Base-by-base conservation (phyloP, 345 rosid species). In the Sapria himalayana region DNA sequence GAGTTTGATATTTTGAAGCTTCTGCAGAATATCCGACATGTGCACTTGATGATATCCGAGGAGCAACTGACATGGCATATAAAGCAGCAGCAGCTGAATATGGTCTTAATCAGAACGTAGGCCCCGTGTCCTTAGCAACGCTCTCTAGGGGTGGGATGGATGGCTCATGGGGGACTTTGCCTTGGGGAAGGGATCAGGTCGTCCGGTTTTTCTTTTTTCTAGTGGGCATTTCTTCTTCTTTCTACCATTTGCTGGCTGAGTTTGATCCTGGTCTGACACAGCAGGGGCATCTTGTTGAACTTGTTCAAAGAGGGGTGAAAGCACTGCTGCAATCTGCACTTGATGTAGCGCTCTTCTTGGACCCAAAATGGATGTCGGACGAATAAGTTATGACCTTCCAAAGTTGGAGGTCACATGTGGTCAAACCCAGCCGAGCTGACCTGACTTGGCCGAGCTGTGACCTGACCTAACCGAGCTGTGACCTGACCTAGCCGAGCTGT, bases 111-210 rank as follows among this genome's bases (percentile, higher is more conserved):
- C 70, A 55, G 58, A 67, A 69, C 25, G 65, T 91, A 14, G 99
- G 95, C 17, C 93, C 99, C 1, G 62, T 91, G 18, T 84, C 99
- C 43, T 31, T 91, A 37, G 73, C 84, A 35, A 77, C 85, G 5
- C 85, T 91, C 39, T 69, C 86, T 58, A 73, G 73, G 46, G 92
- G 95, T 43, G 92, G 95, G 55, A 72, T 77, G 27, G 79, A 80
- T 33, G 89, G 84, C 15, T 73, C 81, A 3, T 84, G 70, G 9
- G 76, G 86, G 45, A 63, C 41, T 54, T 37, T 43, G 23, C n/a
- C n/a, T n/a, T 91, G 84, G 78, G 95, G 93, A 48, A 72, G 81
- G 59, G 95, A 80, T 53, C 92, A 77, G 93, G 98, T 89, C 39
- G 25, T 15, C 3, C 38, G 9, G 14, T 41, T 39, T 49, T 16